Conservation (phyloP, 257 asterid genomes). For the Voacanga thouarsii region DNA sequence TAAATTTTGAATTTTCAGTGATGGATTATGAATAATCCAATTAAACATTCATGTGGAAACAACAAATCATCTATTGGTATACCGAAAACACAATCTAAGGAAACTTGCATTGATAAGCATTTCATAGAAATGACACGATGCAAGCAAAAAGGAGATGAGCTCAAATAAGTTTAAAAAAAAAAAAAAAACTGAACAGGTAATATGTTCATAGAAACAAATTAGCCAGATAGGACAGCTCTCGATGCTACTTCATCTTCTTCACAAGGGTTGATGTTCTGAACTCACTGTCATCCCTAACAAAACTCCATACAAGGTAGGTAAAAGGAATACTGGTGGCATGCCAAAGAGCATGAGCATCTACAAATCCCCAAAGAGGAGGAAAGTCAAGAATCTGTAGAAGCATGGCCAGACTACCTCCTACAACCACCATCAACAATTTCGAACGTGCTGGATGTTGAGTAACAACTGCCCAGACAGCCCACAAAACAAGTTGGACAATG, state of each 20-base stretch:
- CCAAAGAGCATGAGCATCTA: constrained; percentile 83
- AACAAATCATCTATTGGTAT: constrained; percentile 21
- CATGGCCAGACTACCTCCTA: constrained; percentile 61
- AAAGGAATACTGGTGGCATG: constrained; percentile 79
- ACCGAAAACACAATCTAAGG: constrained; percentile 25
- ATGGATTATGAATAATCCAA: background rate
- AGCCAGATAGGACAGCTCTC: constrained; percentile 1
- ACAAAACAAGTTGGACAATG: constrained; percentile 40
- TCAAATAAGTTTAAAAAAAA: constrained; percentile 18
- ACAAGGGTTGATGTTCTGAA: constrained; percentile 52
- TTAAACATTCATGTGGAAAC: constrained; percentile 4
- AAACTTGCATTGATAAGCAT: constrained; percentile 47
- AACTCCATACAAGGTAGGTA: constrained; percentile 81
- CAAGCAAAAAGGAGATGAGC: constrained; percentile 35
- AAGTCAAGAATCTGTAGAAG: constrained; percentile 74
- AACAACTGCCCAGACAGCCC: constrained; percentile 79
- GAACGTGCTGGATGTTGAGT: constrained; percentile 61
- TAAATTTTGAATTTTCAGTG: background rate
- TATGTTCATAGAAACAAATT: constrained; percentile 6
- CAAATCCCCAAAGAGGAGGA: constrained; percentile 65
- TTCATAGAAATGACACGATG: constrained; percentile 28
- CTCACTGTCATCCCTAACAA: constrained; percentile 68
- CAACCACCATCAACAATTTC: constrained; percentile 67
- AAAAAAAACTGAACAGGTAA: constrained; percentile 17
- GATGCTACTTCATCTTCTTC: constrained; percentile 56